Evolutionary conservation across 2,329 filamentous ascomycete genomes (phyloP), one percentile per base, ranked within the genome.

Genomic region (Alternaria hordeiaustralica): DNA sequence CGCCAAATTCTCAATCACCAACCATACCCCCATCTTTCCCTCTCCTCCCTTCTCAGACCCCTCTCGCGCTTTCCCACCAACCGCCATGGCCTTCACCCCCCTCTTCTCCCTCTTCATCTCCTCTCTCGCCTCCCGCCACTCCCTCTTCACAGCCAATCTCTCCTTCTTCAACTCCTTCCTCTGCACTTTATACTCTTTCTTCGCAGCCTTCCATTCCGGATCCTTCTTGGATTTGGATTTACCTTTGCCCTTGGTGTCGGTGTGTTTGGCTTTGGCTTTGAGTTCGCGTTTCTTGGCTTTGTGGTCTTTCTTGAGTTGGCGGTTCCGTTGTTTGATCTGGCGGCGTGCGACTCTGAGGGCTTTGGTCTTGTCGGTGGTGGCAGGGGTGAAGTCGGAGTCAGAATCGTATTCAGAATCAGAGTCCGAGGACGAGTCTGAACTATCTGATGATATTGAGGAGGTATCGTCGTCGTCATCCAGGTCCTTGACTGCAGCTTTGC

Each of bases 1-100:
- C 8, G 46, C 70, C 46, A 75, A 47, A 68, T 78, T 76, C 66
- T 75, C 73, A 56, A 78, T 58, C 51, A 78, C 71, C 58, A 78
- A 43, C 75, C 75, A 78, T 23, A 77, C 65, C 67, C 73, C 60
- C n/a, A 36, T 43, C 13, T 68, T 65, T 36, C 28, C 53, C 20
- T 45, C 62, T 46, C 44, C 55, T 6, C 55, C 55, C 13, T 51
- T 33, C 20, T 28, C 45, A 54, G 1, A 0, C 7, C 1, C 12
- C 30, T 6, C 20, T 58, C 33, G 10, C 56, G 4, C 0, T 3
- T 9, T 50, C 55, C 58, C 41, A 18, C 36, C 46, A 28, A 3
- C 21, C 0, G 18, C 21, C n/a, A 20, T 44, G 45, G 62, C 61
- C 51, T 26, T 55, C 12, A 10, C 11, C n/a, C 33, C 50, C 49